A percentile compares a stretch with the other conserved stretches of the same genome.
Conservation (phyloP, 352 stramenopile genomes). For the Pythium pyrilobum region DNA sequence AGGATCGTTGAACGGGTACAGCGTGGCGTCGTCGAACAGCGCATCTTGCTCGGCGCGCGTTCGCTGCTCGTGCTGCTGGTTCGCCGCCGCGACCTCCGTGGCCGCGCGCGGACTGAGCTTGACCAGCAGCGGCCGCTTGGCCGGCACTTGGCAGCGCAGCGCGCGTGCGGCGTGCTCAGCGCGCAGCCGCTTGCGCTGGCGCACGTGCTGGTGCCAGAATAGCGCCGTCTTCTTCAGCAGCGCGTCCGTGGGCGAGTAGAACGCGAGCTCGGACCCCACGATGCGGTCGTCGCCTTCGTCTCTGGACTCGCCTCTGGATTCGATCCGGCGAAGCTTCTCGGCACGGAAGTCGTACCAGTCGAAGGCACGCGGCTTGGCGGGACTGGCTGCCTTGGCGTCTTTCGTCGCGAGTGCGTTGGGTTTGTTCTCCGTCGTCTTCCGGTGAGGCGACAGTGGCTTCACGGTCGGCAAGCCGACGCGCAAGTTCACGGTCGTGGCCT, state of each 20-base stretch:
- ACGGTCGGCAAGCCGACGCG: not conserved
- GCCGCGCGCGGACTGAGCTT: constrained; percentile 11
- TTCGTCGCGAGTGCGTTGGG: not conserved
- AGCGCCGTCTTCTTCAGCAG: constrained; percentile 41
- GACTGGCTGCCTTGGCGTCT: too few relatives aligned
- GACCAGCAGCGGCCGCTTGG: constrained; percentile 28
- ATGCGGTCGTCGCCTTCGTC: not conserved
- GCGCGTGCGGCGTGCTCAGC: constrained; percentile 10
- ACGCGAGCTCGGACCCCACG: constrained; percentile 26
- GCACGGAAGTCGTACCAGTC: constrained; percentile 32
- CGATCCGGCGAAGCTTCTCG: constrained; percentile 13
- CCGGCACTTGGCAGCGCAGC: constrained; percentile 16
- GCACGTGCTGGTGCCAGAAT: constrained; percentile 35
- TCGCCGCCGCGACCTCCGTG: not conserved
- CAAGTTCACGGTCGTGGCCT: not conserved
- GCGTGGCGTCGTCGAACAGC: constrained; percentile 27
- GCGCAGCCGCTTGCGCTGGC: constrained; percentile 17
- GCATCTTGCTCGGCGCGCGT: constrained; percentile 12
- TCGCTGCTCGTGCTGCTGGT: constrained; percentile 4
- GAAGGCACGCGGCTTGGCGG: constrained; percentile 8
- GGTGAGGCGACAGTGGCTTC: not conserved
- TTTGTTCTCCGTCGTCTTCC: not conserved
- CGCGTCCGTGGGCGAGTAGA: constrained; percentile 41
- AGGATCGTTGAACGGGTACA: constrained; percentile 24
- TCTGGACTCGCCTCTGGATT: not conserved